Base-by-base conservation (phyloP, 768 basidiomycete species). In the Rhizopogon roseolus region DNA sequence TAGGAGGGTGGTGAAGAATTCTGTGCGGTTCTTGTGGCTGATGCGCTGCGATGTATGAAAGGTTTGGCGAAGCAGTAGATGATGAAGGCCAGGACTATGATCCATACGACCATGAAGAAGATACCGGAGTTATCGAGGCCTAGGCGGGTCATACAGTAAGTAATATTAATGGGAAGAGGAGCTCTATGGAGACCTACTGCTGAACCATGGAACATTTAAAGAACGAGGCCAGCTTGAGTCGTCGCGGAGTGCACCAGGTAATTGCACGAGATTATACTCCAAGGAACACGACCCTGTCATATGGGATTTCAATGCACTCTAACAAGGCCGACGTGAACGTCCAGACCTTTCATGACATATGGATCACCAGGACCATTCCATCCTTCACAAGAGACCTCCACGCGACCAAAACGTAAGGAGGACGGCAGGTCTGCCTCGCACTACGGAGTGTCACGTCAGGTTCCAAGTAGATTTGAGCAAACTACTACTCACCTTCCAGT, bases 371-470 rank as follows among this genome's bases (percentile, higher is more conserved):
- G 81, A 32, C 77, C 73, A 38, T 79, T 82, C 88, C 89, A 98
- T 22, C 95, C 95, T 73, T 98, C 95, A 62, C 95, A 98, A 16
- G 84, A 86, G 1, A 98, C 84, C 59, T 90, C 83, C 0, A 96
- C 86, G 57, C 82, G 80, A 14, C 95, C 95, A 52, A 98, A 88
- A 16, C 93, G 80, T 51, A 96, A 67, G 8, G 83, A 73, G 46
- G 85, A 84, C 8, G 94, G 95, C 6, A 98, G 74, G 65, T 98
- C 94, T 36, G 93, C 87, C 68, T 93, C 87, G 64, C 94, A 97
- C 88, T 93, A 59, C 19, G 52, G n/a, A 17, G 22, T 22, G 22
- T 22, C 22, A 37, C 43, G 28, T 46, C 48, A 16, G 52, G 41
- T 38, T 61, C 42, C 13, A 29, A 41, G 43, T 27, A 25, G 6